Evolutionary conservation across 768 basidiomycete genomes (phyloP).

Genomic region (Pisolithus albus): DNA sequence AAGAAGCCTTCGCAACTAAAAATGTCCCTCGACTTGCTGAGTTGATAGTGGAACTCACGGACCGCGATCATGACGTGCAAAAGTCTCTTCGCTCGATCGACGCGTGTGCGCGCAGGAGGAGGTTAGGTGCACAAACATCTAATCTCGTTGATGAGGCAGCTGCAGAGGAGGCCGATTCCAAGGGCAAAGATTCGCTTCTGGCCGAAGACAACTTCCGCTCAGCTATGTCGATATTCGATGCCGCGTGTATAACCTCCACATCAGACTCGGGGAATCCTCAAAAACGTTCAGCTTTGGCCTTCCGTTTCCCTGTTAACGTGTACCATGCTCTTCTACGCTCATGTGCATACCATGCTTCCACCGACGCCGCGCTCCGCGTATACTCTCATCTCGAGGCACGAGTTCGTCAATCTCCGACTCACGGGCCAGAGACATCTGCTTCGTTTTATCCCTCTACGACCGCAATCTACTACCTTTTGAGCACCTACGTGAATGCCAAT

Average conservation of each 20-base stretch:
- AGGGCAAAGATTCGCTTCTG: slow-evolving; percentile 38
- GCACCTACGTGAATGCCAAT: slow-evolving; percentile 46
- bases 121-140: slow-evolving; percentile 19
- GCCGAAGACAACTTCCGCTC: slow-evolving; percentile 65
- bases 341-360: slow-evolving; percentile 49
- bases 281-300: neutral
- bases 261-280: slow-evolving; percentile 8
- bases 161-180: slow-evolving; percentile 15
- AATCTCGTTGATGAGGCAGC: slow-evolving; percentile 8
- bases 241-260: slow-evolving; percentile 33
- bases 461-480: slow-evolving; percentile 51
- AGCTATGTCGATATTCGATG: slow-evolving; percentile 69
- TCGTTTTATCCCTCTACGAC: slow-evolving; percentile 24
- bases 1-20: slow-evolving; percentile 14
- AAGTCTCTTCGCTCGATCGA: slow-evolving; percentile 38
- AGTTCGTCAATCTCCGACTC: slow-evolving; percentile 6
- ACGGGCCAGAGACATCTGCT: neutral
- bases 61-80: slow-evolving; percentile 62
- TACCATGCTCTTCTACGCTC: slow-evolving; percentile 56
- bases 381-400: slow-evolving; percentile 56
- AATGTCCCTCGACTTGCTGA: slow-evolving; percentile 10
- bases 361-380: slow-evolving; percentile 56
- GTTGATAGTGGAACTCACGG: slow-evolving; percentile 55
- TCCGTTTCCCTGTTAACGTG: slow-evolving; percentile 27
- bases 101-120: slow-evolving; percentile 32